Conservation (phyloP, 1,284 basidiomycete genomes). For the Ceratobasidium sp. region DNA sequence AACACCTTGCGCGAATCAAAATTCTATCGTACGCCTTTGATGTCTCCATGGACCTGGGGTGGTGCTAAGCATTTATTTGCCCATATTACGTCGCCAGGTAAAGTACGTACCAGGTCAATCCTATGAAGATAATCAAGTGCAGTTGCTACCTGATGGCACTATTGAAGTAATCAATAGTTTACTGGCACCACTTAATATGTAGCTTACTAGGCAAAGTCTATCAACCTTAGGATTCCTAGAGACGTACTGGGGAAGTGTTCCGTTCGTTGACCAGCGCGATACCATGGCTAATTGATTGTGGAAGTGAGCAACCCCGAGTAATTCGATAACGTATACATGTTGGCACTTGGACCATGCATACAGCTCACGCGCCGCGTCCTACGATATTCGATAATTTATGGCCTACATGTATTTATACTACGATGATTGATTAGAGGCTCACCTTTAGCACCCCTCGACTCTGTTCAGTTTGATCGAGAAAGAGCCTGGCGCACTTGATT, state of each 20-base stretch:
- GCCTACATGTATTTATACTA: neutral
- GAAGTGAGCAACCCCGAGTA: conserved; percentile 7
- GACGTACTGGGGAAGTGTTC: neutral
- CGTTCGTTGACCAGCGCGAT: neutral
- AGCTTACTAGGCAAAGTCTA: neutral
- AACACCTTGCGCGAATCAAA: too few species aligned
- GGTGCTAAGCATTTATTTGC: neutral
- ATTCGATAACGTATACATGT: neutral
- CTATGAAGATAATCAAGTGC: conserved; percentile 18
- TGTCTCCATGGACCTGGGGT: conserved; percentile 20
- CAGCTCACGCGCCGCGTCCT: conserved; percentile 8
- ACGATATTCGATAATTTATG: neutral
- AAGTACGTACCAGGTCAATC: neutral
- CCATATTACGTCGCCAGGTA: too few species aligned
- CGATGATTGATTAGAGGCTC: neutral
- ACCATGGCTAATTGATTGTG: conserved; percentile 3
- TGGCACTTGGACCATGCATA: conserved; percentile 23
- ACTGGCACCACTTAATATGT: neutral
- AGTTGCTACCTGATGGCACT: neutral
- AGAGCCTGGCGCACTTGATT: conserved; percentile 1
- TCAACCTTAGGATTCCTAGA: neutral
- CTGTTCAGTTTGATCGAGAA: neutral
- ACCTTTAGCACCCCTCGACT: conserved; percentile 1
- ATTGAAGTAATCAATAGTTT: neutral
- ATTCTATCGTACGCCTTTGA: conserved; percentile 25